Conservation (phyloP, 73 alveolate genomes). For the Paramecium sexaurelia region DNA sequence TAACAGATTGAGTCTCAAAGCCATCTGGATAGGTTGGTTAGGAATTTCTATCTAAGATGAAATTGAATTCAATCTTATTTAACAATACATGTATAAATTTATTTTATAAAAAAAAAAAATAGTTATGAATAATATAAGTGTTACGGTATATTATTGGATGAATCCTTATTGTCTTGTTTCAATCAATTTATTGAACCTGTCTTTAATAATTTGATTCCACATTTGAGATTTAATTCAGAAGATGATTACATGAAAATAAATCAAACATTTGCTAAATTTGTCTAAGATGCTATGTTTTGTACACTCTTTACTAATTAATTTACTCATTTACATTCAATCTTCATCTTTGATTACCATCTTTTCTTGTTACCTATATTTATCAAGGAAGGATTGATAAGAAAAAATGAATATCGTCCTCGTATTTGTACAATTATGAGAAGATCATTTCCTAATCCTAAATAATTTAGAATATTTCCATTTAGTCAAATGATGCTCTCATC, state of each 20-base stretch:
- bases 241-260: constrained; percentile 5
- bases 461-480: background rate
- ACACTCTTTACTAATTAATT: background rate
- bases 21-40: constrained; percentile 43
- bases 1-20: background rate
- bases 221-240: background rate
- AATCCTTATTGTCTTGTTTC: background rate
- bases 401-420: constrained; percentile 41
- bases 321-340: constrained; percentile 8
- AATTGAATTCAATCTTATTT: background rate
- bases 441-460: background rate
- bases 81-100: background rate
- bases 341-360: constrained; percentile 12
- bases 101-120: too few species aligned
- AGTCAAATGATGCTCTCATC: background rate
- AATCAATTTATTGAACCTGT: background rate
- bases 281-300: background rate
- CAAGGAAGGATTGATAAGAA: background rate
- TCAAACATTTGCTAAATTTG: background rate
- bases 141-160: constrained; percentile 29
- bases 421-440: background rate
- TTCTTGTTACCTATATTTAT: constrained; percentile 2
- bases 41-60: background rate
- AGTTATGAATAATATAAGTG: background rate
- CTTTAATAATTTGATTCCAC: background rate